Evolutionary conservation across 352 stramenopile genomes (phyloP).

Genomic region (Phytopythium sindhum): DNA sequence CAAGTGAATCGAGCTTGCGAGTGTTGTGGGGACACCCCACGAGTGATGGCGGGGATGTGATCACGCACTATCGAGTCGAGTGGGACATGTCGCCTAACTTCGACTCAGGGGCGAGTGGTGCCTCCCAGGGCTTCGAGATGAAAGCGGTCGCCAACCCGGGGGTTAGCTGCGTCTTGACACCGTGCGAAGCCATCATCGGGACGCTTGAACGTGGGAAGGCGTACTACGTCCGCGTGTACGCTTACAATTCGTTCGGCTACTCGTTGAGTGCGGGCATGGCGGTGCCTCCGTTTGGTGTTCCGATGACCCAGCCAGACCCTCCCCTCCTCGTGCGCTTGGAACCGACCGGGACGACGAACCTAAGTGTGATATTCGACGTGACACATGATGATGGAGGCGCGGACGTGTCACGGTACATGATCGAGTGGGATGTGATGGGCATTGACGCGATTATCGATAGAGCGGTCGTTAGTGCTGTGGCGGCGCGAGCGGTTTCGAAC

Average conservation of each 20-base stretch:
- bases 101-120: slow-evolving; percentile 58
- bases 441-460: slow-evolving; percentile 47
- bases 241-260: slow-evolving; percentile 93
- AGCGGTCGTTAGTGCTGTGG: slow-evolving; percentile 22
- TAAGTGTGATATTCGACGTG: slow-evolving; percentile 80
- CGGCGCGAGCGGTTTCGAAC: slow-evolving; percentile 30
- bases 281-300: slow-evolving; percentile 61
- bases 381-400: slow-evolving; percentile 78
- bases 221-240: slow-evolving; percentile 91
- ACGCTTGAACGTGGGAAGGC: slow-evolving; percentile 63
- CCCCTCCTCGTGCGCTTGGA: slow-evolving; percentile 50
- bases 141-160: slow-evolving; percentile 66
- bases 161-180: slow-evolving; percentile 71
- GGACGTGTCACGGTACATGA: slow-evolving; percentile 82
- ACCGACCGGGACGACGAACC: slow-evolving; percentile 34
- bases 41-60: slow-evolving; percentile 88
- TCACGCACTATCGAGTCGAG: slow-evolving; percentile 94
- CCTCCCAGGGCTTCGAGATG: slow-evolving; percentile 73
- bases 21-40: slow-evolving; percentile 88
- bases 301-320: slow-evolving; percentile 71
- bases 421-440: slow-evolving; percentile 93
- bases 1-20: slow-evolving; percentile 70
- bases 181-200: slow-evolving; percentile 83
- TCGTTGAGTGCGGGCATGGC: slow-evolving; percentile 64
- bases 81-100: slow-evolving; percentile 91